Conservation (phyloP, 179 eudicot species). For the Vitellaria paradoxa region DNA sequence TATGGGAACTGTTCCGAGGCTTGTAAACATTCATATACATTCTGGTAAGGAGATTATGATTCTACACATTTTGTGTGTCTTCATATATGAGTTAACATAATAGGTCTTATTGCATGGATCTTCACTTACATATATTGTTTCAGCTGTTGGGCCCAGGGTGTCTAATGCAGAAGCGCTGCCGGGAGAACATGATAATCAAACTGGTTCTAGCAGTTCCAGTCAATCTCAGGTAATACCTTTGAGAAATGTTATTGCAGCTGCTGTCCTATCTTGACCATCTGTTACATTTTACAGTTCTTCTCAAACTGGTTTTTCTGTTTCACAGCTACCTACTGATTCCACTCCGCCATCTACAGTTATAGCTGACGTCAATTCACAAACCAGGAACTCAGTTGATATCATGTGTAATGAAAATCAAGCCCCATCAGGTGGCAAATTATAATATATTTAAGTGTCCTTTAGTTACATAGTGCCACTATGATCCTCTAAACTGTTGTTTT, state of each 20-base stretch:
- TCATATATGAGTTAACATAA: no score
- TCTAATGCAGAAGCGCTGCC: conserved; percentile 53
- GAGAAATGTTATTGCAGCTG: conserved; percentile 51
- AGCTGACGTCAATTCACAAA: conserved; percentile 48
- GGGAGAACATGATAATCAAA: conserved; percentile 41
- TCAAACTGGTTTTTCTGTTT: conserved; percentile 44
- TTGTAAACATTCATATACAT: no score
- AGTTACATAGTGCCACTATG: background rate
- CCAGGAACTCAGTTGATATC: conserved; percentile 41
- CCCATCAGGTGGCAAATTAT: conserved; percentile 35
- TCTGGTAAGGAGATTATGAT: no score
- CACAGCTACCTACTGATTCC: conserved; percentile 38
- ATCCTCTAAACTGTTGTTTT: conserved; percentile 15
- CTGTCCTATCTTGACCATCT: conserved; percentile 47
- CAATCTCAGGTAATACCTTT: conserved; percentile 36
- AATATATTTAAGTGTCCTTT: background rate
- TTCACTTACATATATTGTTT: conserved; percentile 23
- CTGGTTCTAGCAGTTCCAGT: conserved; percentile 44
- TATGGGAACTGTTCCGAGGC: no score
- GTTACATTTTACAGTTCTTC: conserved; percentile 37
- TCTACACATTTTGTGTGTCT: no score
- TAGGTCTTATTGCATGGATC: no score
- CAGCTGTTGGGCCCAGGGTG: conserved; percentile 66
- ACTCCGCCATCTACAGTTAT: conserved; percentile 35
- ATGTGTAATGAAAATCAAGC: conserved; percentile 38